These are phyloP conservation scores for Bipolaris sorokiniana DNA, from an alignment of 2,329 filamentous ascomycete genomes.

Conservation along the genomic window DNA sequence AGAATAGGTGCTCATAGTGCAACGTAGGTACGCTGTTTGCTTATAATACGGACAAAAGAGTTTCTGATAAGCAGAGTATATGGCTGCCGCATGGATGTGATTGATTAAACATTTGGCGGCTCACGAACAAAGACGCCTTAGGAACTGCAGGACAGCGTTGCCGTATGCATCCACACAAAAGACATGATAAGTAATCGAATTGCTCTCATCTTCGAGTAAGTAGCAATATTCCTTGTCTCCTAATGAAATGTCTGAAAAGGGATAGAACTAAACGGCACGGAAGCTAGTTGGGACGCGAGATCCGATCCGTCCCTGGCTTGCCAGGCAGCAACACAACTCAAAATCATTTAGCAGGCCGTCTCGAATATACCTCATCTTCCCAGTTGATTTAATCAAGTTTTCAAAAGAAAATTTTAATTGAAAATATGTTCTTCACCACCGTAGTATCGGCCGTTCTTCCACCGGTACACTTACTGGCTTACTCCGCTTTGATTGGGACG, in stretches of 20 bases:
- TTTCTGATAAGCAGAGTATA: neutral
- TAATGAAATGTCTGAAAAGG: neutral
- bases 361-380: neutral
- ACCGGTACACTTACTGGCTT: constrained; percentile 49
- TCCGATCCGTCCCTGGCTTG: neutral
- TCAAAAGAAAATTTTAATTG: too few relatives aligned
- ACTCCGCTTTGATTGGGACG: constrained; percentile 50
- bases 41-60: neutral
- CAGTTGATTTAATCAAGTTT: neutral
- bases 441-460: constrained; percentile 15
- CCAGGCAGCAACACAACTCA: constrained; percentile 13
- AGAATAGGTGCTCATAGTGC: neutral
- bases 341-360: neutral
- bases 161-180: neutral
- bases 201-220: neutral
- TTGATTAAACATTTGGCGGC: neutral
- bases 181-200: too few relatives aligned
- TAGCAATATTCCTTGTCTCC: neutral
- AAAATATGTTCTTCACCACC: neutral
- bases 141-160: neutral
- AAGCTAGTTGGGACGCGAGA: neutral
- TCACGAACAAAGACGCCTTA: too few relatives aligned
- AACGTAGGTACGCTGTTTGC: neutral
- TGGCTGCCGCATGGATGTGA: neutral
- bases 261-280: neutral